Evolutionary conservation across 225 moss, liverwort and hornwort genomes (phyloP), one percentile per base, ranked within the genome.

Genomic region (Antitrichia curtipendula): DNA sequence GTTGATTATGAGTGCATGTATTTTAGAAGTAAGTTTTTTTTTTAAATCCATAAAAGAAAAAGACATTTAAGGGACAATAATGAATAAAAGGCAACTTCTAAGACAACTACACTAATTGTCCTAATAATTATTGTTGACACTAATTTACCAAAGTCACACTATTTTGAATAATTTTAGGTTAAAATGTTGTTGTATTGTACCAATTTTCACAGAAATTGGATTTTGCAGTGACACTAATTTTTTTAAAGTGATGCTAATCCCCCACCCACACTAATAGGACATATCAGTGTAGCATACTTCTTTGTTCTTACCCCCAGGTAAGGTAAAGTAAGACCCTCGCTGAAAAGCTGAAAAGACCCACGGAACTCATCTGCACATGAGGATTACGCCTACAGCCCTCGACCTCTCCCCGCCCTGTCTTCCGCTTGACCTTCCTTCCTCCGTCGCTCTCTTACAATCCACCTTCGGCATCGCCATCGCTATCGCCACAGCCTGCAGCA

Each of bases 351-450:
- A 96, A 98, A 86, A 98, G 96, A 83, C 98, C 98, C 57, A 94
- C 94, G 65, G 94, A 98, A 91, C 96, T 96, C 96, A 96, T 95
- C 88, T 96, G 94, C 65, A 96, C 96, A 81, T 96, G 95, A 84
- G 96, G 98, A 92, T 98, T 96, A 70, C 96, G 96, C 90, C 96
- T 95, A 89, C 96, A n/a, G 75, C 75, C 75, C 75, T 75, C 61
- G 62, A 15, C 62, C 85, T 85, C 61, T 85, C 85, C 85, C 62
- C 52, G 75, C 75, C 75, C 49, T 49, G 45, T 23, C 71, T 77
- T 77, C 68, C 82, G 53, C 68, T 54, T 77, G 45, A 34, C 60
- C 70, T 23, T 41, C 70, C 84, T 40, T 7, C 32, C 59, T 34
- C 58, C 59, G 72, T 59, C 49, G 85, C 50, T 50, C 14, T 14